Base-by-base conservation (phyloP, 768 basidiomycete genomes). In the Tulasnella sp. region DNA sequence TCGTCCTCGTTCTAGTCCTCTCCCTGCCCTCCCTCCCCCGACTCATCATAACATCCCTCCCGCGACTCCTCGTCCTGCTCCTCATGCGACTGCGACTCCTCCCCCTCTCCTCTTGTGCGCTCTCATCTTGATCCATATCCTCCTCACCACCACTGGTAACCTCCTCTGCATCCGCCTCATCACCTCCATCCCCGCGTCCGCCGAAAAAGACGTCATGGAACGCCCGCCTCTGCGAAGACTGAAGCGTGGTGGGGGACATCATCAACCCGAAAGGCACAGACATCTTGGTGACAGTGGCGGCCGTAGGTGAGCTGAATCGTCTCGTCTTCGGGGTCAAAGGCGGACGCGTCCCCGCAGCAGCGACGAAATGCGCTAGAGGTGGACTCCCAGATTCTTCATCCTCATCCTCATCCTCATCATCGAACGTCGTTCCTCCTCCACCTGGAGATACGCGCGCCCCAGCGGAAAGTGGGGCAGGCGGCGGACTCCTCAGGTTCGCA, bases 11-110 rank as follows among this genome's bases (percentile, higher is more conserved):
- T 15, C 34, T 38, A 38, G 34, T 38, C 34, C 34, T 38, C 34
- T 38, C 34, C 34, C 34, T 38, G 5, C 34, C 34, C 34, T 15
- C 34, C 15, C 45, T 5, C n/a, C 45, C n/a, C 8, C 26, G 19
- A 10, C 45, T 27, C 26, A 48, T 19, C 7, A 27, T n/a, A n/a
- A 27, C 41, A 27, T 42, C 54, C 24, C 54, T 56, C 54, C 54
- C 54, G 4, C 54, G 41, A 19, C 54, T 56, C 43, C 54, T 48
- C 27, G 45, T 50, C 27, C 55, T 10, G 3, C 34, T 47, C 43
- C 55, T 43, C 5, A 58, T 47, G 3, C 56, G 56, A 38, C 56
- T 58, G 1, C 56, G 27, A 26, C 56, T 58, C 24, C 56, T 24
- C 24, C 56, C 56, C 23, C 56, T 50, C 32, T 49, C 30, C 23